Evolutionary conservation across 306 rosid species (phyloP), one percentile per base, ranked within the genome.

Genomic region (Crotalaria pallida): DNA sequence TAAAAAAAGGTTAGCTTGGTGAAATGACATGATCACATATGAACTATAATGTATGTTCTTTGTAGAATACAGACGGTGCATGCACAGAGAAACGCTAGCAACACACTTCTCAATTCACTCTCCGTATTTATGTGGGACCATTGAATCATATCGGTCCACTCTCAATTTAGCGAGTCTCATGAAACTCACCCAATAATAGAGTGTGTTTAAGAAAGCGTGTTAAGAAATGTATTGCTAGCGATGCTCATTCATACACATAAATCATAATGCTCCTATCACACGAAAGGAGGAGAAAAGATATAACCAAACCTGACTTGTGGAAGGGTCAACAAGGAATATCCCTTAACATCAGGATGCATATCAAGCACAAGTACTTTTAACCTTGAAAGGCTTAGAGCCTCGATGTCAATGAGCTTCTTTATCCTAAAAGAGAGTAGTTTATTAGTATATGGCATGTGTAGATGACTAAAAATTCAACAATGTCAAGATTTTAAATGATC

Each of bases 251-350:
- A 6, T 0, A 1, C 13, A 61, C 12, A 24, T 23, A 44, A 62
- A n/a, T n/a, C n/a, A n/a, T n/a, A n/a, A n/a, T n/a, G n/a, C n/a
- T n/a, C n/a, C n/a, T 15, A 52, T 17, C 57, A 49, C 2, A 11
- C 13, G 43, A 41, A 12, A 11, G 33, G n/a, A 40, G 47, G 12
- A 43, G 40, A 17, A 58, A 12, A 47, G 18, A 36, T 23, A 66
- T 49, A 55, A 69, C 27, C 84, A 75, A 63, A 90, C 98, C 97
- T 90, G 92, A 93, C 94, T 93, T 93, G 98, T 60, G 98, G 98
- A 78, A 93, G 96, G 15, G 92, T 82, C 27, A 88, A 77, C 82
- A 88, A 71, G 12, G 97, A 90, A 75, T 87, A 93, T 26, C 98
- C 98, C 87, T 93, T 93, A 1, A 90, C 89, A 78, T 90, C 97